phyloP scores from a whole-genome alignment of 2,329 filamentous ascomycete species.

The Penicillium sp. region DNA sequence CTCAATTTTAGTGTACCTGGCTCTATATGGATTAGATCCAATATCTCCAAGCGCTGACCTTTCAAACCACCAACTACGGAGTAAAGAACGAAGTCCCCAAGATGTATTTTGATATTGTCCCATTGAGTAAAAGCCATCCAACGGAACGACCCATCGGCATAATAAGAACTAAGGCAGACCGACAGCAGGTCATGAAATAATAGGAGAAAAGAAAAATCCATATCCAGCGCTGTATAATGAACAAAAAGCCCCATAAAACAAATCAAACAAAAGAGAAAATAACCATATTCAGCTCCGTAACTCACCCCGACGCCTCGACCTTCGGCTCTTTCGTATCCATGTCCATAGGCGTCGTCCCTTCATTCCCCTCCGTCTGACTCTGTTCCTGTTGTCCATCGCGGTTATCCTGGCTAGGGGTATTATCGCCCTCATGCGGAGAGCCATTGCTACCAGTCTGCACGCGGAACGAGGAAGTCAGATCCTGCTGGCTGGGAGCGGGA shows the following conservation, averaged over 20 bases:
- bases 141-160: background rate
- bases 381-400: conserved; percentile 13
- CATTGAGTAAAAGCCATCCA: background rate
- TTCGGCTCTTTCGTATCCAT: conserved; percentile 37
- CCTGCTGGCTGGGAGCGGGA: conserved; percentile 37
- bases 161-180: background rate
- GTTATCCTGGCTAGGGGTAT: conserved; percentile 17
- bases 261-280: background rate
- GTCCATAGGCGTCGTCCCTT: conserved; percentile 37
- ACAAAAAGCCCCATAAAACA: background rate
- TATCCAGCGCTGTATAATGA: conserved; percentile 13
- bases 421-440: conserved; percentile 25
- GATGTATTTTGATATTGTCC: background rate
- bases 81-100: background rate
- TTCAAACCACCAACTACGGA: background rate
- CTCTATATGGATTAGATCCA: too few relatives aligned
- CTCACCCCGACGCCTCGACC: conserved; percentile 26
- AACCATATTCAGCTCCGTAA: background rate
- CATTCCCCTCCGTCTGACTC: conserved; percentile 17
- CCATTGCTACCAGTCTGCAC: conserved; percentile 32
- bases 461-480: conserved; percentile 39
- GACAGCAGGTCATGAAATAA: background rate
- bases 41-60: too few relatives aligned
- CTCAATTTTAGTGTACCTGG: background rate
- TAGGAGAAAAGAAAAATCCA: conserved; percentile 3